Evolutionary conservation across 345 rosid species (phyloP), one percentile per base, ranked within the genome.

Genomic region (Eucalyptus urophylla): DNA sequence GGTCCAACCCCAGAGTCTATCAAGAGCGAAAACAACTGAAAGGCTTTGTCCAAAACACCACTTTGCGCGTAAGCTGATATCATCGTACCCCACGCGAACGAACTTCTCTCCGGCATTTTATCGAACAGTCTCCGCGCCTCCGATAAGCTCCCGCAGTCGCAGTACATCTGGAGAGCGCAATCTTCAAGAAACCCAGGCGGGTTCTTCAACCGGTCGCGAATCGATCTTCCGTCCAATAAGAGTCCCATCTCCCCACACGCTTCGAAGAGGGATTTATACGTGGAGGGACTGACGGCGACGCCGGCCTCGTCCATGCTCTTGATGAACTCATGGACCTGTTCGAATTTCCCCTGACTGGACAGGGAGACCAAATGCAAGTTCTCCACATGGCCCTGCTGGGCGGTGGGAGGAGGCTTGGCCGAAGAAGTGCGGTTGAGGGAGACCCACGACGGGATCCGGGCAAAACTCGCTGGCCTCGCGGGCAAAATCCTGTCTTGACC

Each of bases 101-200:
- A 45, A 88, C 91, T 92, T 88, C 92, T 95, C 3, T 93, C 95
- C 87, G 86, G 65, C 96, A 96, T 95, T 93, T 93, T 91, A 88
- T 94, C 98, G 88, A 96, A 94, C 94, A 95, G 19, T 49, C 58
- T 91, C 89, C 90, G 92, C 49, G 99, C 99, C 86, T 94, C 96
- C 29, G 10, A 83, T 9, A 96, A 91, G 56, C 96, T 92, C 86
- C 95, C 93, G 40, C 96, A 94, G 27, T 88, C 92, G 15, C 95
- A 93, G 8, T 93, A 96, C 97, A 95, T 93, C 1, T 33, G 90
- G 2, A 96, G 67, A 56, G 93, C 91, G 80, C 90, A 94, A 76
- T 92, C 92, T 88, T 92, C 93, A 31, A 94, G 94, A 92, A 89
- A 87, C 90, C 80, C 91, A 87, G 94, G 88, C 43, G 76, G 88